Conservation (phyloP, 495 filamentous ascomycete species). For the Aspergillus indologenus region DNA sequence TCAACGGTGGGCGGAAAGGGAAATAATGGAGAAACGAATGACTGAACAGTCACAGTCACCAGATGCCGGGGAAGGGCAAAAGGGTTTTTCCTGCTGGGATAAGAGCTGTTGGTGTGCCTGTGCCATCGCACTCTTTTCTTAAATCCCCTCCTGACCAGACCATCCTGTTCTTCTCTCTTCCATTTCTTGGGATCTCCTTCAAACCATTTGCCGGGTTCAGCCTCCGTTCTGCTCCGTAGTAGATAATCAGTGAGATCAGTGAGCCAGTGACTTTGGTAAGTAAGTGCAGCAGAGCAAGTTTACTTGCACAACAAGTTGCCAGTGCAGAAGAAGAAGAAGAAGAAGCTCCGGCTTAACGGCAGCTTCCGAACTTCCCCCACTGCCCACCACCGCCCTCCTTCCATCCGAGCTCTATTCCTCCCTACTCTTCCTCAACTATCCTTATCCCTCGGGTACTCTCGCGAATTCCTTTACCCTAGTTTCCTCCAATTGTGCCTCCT, state of each 20-base stretch:
- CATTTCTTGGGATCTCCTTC: slow-evolving; percentile 9
- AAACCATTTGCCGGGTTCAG: slow-evolving; percentile 17
- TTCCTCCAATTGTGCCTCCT: background rate
- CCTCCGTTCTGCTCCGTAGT: slow-evolving; percentile 34
- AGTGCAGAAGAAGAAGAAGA: background rate
- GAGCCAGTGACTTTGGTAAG: slow-evolving; percentile 1
- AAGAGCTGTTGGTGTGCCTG: slow-evolving; percentile 17
- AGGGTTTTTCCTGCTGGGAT: slow-evolving; percentile 34
- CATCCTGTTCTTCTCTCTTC: slow-evolving; percentile 17
- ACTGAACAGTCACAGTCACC: slow-evolving; percentile 15
- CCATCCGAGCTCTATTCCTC: slow-evolving; percentile 18
- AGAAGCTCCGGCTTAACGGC: slow-evolving; percentile 11
- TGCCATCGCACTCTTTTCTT: slow-evolving; percentile 7
- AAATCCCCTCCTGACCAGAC: slow-evolving; percentile 15
- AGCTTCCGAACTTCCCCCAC: slow-evolving; percentile 21
- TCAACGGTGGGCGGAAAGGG: slow-evolving; percentile 27
- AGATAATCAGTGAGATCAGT: background rate
- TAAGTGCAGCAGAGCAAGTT: no score
- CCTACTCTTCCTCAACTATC: background rate
- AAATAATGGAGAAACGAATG: slow-evolving; percentile 8
- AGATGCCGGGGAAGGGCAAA: slow-evolving; percentile 20
- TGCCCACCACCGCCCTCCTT: slow-evolving; percentile 23
- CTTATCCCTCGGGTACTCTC: slow-evolving; percentile 25
- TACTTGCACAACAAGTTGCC: no score
- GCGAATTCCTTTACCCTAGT: slow-evolving; percentile 7